phyloP scores from a whole-genome alignment of 202 grass and related monocot species.

The Carex arenaria region DNA sequence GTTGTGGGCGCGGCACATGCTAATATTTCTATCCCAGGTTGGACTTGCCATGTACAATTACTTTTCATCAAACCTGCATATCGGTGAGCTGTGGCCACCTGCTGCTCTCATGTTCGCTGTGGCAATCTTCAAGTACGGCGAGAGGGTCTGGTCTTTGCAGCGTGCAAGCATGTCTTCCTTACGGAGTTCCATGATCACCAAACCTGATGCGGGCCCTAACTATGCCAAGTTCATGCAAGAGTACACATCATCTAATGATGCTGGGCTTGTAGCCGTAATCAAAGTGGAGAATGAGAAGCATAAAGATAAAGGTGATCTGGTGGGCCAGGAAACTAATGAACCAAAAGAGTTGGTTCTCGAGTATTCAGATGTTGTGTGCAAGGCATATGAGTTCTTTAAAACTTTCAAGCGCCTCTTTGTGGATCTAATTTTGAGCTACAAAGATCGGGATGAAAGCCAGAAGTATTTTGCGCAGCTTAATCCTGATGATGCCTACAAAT shows the following conservation, averaged over 20 bases:
- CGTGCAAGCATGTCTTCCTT: constrained; percentile 35
- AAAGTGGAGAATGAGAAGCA: constrained; percentile 10
- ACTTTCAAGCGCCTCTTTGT: too few relatives aligned
- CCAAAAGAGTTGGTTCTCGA: not conserved
- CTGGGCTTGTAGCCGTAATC: constrained; percentile 20
- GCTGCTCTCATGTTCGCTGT: constrained; percentile 31
- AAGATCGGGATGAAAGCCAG: constrained; percentile 36
- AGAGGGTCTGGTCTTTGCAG: constrained; percentile 28
- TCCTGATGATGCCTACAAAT: constrained; percentile 22
- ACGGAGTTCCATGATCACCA: constrained; percentile 35
- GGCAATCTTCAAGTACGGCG: constrained; percentile 36
- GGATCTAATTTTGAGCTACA: constrained; percentile 43
- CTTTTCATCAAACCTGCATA: too few relatives aligned
- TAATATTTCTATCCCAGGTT: too few relatives aligned
- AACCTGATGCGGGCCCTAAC: constrained; percentile 43
- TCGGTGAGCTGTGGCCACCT: not conserved
- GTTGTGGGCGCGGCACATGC: too few relatives aligned
- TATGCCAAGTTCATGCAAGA: constrained; percentile 52
- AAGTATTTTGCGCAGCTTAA: constrained; percentile 24
- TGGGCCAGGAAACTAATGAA: not conserved
- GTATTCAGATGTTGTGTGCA: not conserved
- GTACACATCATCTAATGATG: not conserved
- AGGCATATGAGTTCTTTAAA: not conserved
- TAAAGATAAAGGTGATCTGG: not conserved
- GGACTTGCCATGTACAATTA: too few relatives aligned